phyloP scores from a whole-genome alignment of 2,329 filamentous ascomycete genomes.

The Fusarium falciforme region DNA sequence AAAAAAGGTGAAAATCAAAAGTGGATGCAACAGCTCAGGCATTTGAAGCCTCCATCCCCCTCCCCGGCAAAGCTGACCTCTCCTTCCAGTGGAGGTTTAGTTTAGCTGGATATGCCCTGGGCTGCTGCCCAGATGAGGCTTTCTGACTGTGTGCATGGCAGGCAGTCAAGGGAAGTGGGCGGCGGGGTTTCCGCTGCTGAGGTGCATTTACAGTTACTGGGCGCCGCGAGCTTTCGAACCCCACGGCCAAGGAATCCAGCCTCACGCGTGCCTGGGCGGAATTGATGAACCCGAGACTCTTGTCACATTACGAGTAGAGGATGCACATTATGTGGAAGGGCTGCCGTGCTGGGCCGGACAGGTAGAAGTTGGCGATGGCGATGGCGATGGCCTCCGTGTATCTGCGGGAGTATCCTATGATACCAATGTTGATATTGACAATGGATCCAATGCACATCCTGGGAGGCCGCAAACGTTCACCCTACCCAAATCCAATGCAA shows the following conservation, averaged over 20 bases:
- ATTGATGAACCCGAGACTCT: background rate
- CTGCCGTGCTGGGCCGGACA: background rate
- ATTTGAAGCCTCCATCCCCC: background rate
- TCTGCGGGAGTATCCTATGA: background rate
- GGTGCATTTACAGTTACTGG: slow-evolving; percentile 13
- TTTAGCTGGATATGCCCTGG: background rate
- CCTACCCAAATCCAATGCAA: background rate
- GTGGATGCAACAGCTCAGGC: slow-evolving; percentile 3
- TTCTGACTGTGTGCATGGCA: slow-evolving; percentile 1
- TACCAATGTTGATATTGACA: background rate
- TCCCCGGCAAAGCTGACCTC: background rate
- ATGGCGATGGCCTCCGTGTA: background rate
- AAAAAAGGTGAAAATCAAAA: slow-evolving; percentile 13
- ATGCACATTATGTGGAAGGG: background rate
- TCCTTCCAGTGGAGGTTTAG: background rate
- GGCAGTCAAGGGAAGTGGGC: background rate
- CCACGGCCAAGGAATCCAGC: background rate
- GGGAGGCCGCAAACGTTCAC: slow-evolving; percentile 10
- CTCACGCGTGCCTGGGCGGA: background rate
- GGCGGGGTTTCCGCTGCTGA: background rate
- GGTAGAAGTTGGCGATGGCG: background rate
- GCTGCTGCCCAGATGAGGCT: background rate
- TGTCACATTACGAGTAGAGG: background rate
- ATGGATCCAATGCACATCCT: background rate
- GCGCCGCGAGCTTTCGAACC: background rate